Percentiles rank a stretch among this genome's conserved stretches.
These are phyloP conservation scores for Trametes meyenii DNA, from an alignment of 768 basidiomycete genomes.

Conservation along the genomic window DNA sequence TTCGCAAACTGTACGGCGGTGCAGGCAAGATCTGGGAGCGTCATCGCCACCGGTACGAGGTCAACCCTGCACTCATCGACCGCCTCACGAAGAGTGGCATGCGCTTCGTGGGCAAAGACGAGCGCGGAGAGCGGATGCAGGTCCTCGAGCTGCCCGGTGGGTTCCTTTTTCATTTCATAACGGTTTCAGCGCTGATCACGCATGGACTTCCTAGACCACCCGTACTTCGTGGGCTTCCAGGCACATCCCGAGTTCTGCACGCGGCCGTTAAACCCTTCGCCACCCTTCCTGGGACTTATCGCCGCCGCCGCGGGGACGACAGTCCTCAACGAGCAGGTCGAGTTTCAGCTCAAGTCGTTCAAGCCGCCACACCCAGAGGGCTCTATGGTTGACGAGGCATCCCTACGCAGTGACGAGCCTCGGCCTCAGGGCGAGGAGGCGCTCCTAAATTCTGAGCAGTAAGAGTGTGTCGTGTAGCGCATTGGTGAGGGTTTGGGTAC, in stretches of 20 bases:
- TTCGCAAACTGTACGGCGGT: slow-evolving; percentile 82
- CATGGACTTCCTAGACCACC: slow-evolving; percentile 67
- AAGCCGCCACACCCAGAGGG: slow-evolving; percentile 75
- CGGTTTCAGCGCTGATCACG: slow-evolving; percentile 1
- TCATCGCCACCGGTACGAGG: slow-evolving; percentile 95
- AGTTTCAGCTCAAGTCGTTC: slow-evolving; percentile 61
- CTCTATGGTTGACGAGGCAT: slow-evolving; percentile 72
- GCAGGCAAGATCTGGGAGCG: slow-evolving; percentile 89
- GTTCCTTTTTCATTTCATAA: slow-evolving; percentile 32
- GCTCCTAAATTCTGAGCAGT: slow-evolving; percentile 25
- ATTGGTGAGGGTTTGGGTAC: neutral
- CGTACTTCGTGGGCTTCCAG: slow-evolving; percentile 92
- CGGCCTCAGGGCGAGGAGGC: slow-evolving; percentile 30
- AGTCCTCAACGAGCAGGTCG: slow-evolving; percentile 73
- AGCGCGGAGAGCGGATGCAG: slow-evolving; percentile 97
- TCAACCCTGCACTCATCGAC: slow-evolving; percentile 87
- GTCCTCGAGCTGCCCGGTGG: slow-evolving; percentile 82
- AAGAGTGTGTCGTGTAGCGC: neutral
- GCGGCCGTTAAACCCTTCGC: slow-evolving; percentile 95
- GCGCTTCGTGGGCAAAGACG: slow-evolving; percentile 85
- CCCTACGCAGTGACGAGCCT: slow-evolving; percentile 39
- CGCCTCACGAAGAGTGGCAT: slow-evolving; percentile 73
- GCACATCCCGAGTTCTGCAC: slow-evolving; percentile 99
- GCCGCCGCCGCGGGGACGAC: slow-evolving; percentile 65
- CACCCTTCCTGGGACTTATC: slow-evolving; percentile 95